Percentiles rank a stretch among this genome's conserved stretches.
Conservation (phyloP, 306 rosid genomes). For the Cotoneaster glaucophyllus region DNA sequence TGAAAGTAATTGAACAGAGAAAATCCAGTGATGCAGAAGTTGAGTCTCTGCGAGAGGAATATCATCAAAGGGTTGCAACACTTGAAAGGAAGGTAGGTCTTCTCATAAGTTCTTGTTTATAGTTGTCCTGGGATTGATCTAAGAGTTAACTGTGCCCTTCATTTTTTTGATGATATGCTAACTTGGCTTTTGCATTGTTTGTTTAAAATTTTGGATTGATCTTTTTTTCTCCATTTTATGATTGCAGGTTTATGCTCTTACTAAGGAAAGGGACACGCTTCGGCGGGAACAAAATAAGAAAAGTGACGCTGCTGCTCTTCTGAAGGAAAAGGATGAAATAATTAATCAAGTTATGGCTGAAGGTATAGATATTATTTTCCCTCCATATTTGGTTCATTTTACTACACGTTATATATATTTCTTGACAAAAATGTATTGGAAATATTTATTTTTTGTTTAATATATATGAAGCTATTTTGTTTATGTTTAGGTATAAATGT, state of each 20-base stretch:
- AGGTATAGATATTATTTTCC: conserved; percentile 38
- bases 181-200: background rate
- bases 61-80: conserved; percentile 87
- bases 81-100: conserved; percentile 80
- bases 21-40: conserved; percentile 93
- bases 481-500: background rate
- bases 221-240: conserved; percentile 8
- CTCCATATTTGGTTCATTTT: background rate
- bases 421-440: background rate
- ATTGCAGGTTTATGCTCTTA: conserved; percentile 84
- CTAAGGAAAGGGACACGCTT: conserved; percentile 95
- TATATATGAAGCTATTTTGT: background rate
- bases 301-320: conserved; percentile 95
- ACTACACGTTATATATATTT: background rate
- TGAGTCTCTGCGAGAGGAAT: conserved; percentile 94
- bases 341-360: conserved; percentile 99
- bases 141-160: background rate
- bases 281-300: conserved; percentile 90
- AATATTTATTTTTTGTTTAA: background rate
- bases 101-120: conserved; percentile 8
- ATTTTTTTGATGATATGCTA: background rate
- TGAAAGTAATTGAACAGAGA: conserved; percentile 59
- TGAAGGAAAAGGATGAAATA: conserved; percentile 99
- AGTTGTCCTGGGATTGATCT: background rate
- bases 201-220: background rate